A percentile compares a stretch with the other conserved stretches of the same genome.
phyloP scores from a whole-genome alignment of 2,329 filamentous ascomycete species.

The Trichoderma atrobrunneum region DNA sequence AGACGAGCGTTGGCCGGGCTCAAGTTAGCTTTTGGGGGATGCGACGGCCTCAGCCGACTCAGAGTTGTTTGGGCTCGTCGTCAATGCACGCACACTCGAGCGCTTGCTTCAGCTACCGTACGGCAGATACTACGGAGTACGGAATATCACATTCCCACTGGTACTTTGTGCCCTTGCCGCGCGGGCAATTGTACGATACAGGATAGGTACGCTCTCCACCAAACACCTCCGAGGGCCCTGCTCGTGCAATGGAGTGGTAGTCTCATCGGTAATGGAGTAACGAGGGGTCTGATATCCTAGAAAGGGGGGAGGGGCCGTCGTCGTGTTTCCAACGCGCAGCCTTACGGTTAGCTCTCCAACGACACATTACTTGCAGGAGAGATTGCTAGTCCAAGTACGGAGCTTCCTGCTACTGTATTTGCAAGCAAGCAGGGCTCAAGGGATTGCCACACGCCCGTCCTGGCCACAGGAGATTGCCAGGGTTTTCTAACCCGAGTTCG shows the following conservation, averaged over 20 bases:
- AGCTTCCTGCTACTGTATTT: background rate
- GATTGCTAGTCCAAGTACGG: background rate
- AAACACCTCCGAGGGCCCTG: slow-evolving; percentile 3
- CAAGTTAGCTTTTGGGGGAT: background rate
- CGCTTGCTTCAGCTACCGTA: background rate
- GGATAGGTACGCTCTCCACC: background rate
- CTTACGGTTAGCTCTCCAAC: slow-evolving; percentile 13
- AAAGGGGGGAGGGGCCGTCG: slow-evolving; percentile 1
- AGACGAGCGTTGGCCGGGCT: background rate
- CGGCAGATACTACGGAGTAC: background rate
- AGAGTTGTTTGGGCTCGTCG: background rate
- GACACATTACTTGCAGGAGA: slow-evolving; percentile 9
- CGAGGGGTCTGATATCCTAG: background rate
- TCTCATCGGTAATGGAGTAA: background rate
- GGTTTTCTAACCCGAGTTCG: slow-evolving; percentile 4
- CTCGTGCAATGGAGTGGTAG: background rate
- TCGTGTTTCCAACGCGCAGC: background rate
- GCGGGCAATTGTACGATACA: background rate
- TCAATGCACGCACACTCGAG: background rate
- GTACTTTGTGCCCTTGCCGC: background rate
- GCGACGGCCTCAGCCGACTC: background rate
- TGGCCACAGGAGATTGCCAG: background rate
- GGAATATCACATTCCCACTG: background rate
- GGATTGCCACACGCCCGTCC: background rate
- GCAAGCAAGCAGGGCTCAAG: background rate